A percentile compares a stretch with the other conserved stretches of the same genome.
Evolutionary conservation across 345 rosid species (phyloP).

Genomic region (Eucalyptus marginata): DNA sequence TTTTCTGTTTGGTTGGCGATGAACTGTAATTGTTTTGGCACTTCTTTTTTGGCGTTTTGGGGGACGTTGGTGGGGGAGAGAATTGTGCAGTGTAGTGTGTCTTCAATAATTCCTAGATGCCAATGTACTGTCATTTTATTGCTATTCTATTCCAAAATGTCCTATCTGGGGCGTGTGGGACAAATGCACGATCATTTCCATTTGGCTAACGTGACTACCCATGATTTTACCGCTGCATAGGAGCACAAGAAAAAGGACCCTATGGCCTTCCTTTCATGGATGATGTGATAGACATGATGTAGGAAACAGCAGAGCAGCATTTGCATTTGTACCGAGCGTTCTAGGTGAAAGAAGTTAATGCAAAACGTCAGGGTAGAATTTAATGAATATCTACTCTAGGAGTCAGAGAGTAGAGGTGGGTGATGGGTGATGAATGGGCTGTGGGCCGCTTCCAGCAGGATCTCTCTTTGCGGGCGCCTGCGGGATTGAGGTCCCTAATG

Average conservation of each 20-base stretch:
- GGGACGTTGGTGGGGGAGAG: neutral
- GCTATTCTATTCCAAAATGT: neutral
- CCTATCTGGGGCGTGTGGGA: neutral
- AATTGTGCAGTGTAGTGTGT: neutral
- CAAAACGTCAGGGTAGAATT: neutral
- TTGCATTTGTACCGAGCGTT: neutral
- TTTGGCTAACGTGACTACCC: neutral
- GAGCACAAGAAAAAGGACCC: neutral
- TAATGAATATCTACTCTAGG: neutral
- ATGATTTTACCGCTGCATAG: neutral
- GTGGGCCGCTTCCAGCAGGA: neutral
- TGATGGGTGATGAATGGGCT: neutral
- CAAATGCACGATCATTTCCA: neutral
- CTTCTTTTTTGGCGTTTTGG: neutral
- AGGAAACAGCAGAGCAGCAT: neutral
- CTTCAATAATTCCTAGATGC: neutral
- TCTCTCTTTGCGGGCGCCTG: neutral
- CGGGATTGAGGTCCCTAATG: neutral
- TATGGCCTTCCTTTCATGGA: neutral
- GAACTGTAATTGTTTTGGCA: neutral
- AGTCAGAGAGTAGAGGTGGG: neutral
- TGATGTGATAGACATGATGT: neutral
- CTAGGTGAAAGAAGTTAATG: neutral
- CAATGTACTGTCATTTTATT: neutral
- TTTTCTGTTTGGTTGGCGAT: neutral